A percentile compares a stretch with the other conserved stretches of the same genome.
phyloP scores from a whole-genome alignment of 768 basidiomycete species.

The Gelatoporia subvermispora region DNA sequence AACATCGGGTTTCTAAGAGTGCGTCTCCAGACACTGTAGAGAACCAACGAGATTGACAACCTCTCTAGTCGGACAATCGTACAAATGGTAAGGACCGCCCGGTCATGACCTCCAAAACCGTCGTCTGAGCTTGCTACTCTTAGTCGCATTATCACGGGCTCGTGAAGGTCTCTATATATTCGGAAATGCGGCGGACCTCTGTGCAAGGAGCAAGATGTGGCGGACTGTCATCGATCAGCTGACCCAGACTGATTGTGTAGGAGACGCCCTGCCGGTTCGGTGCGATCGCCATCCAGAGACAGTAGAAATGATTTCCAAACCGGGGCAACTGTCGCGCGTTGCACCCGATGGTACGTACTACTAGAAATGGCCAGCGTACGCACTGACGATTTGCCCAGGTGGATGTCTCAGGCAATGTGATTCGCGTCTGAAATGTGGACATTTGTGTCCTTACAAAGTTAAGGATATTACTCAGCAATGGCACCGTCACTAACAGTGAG shows the following conservation, averaged over 20 bases:
- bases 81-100: slow-evolving; percentile 40
- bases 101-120: neutral
- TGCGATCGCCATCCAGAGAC: slow-evolving; percentile 51
- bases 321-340: slow-evolving; percentile 44
- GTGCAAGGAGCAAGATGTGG: slow-evolving; percentile 55
- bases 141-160: slow-evolving; percentile 70
- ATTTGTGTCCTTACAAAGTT: slow-evolving; percentile 60
- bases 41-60: neutral
- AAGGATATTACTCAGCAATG: neutral
- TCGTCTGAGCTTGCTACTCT: slow-evolving; percentile 13
- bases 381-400: slow-evolving; percentile 29
- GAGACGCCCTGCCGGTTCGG: slow-evolving; percentile 47
- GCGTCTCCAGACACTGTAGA: neutral
- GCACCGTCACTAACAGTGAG: neutral
- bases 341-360: slow-evolving; percentile 50
- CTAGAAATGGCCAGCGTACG: neutral
- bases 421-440: slow-evolving; percentile 52
- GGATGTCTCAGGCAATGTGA: slow-evolving; percentile 59
- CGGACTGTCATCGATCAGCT: slow-evolving; percentile 48
- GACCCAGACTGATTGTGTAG: slow-evolving; percentile 40
- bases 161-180: slow-evolving; percentile 69
- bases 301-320: slow-evolving; percentile 37
- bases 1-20: slow-evolving; percentile 74
- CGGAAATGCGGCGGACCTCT: slow-evolving; percentile 57
- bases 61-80: slow-evolving; percentile 48